Conservation (phyloP, 2,329 filamentous ascomycete species). For the Amylocarpus encephaloides region DNA sequence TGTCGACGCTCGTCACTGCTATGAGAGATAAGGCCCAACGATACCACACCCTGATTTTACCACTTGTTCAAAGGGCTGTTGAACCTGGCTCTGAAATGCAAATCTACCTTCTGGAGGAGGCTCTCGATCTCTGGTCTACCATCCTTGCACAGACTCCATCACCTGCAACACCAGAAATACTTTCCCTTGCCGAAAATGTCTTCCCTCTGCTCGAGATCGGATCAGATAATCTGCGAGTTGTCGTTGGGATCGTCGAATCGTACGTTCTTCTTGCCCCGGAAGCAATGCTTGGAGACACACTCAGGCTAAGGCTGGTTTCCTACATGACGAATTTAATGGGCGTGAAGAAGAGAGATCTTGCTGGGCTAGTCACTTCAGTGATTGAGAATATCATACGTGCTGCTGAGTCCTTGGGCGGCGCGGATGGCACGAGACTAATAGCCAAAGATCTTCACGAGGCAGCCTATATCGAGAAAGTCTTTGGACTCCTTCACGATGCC, state of each 20-base stretch:
- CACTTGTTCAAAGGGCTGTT: conserved; percentile 74
- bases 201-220: conserved; percentile 63
- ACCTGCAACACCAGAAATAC: conserved; percentile 55
- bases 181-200: conserved; percentile 54
- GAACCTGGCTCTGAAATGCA: conserved; percentile 68
- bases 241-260: conserved; percentile 59
- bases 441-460: conserved; percentile 58
- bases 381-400: conserved; percentile 60
- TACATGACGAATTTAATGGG: conserved; percentile 46
- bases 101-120: conserved; percentile 84
- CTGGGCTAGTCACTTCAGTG: conserved; percentile 51
- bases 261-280: conserved; percentile 66
- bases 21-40: conserved; percentile 72
- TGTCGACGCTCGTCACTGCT: conserved; percentile 77
- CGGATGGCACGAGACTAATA: conserved; percentile 54
- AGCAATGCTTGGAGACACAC: conserved; percentile 54
- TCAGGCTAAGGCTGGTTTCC: conserved; percentile 44
- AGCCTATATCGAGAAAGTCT: conserved; percentile 55
- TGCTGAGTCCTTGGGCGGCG: conserved; percentile 55
- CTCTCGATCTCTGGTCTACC: conserved; percentile 79
- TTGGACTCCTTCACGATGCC: conserved; percentile 60
- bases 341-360: conserved; percentile 50
- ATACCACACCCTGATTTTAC: conserved; percentile 75
- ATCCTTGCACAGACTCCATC: conserved; percentile 61
- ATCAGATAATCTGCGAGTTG: conserved; percentile 54